Percentiles rank a stretch among this genome's conserved stretches.
Evolutionary conservation across 2,329 filamentous ascomycete species (phyloP).

Genomic region (Apiospora koreana): DNA sequence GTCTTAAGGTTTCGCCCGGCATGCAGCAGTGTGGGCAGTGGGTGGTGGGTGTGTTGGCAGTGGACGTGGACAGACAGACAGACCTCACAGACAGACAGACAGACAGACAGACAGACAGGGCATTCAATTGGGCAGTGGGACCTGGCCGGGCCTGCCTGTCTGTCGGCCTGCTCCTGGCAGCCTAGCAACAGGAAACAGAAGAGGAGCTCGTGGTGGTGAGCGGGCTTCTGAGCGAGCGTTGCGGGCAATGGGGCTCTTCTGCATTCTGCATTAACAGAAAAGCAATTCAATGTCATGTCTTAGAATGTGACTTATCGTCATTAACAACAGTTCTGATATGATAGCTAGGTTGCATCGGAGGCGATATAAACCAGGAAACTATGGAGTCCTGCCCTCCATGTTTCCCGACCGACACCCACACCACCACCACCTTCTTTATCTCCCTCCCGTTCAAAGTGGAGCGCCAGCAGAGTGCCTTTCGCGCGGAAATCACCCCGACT

Average conservation of each 20-base stretch:
- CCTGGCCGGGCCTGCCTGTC: too few species aligned
- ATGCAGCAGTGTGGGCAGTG: neutral
- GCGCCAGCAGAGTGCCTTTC: neutral
- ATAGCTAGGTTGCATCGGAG: neutral
- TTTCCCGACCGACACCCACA: neutral
- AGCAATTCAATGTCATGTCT: neutral
- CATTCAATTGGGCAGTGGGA: too few species aligned
- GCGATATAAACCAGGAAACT: neutral
- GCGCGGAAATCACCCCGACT: neutral
- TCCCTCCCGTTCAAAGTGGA: neutral
- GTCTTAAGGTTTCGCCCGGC: neutral
- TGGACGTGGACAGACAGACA: neutral
- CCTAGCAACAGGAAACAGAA: neutral
- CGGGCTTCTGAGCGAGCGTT: neutral
- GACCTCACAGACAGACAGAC: too few species aligned
- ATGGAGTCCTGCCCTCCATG: neutral
- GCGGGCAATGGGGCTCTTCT: neutral
- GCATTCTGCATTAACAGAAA: neutral
- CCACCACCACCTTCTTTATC: neutral
- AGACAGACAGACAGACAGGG: too few species aligned
- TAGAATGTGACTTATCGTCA: constrained; percentile 6
- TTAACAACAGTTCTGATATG: neutral
- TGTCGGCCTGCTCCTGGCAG: too few species aligned
- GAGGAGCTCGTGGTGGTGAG: neutral
- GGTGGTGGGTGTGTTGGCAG: neutral